Percentiles rank a stretch among this genome's conserved stretches.
phyloP scores from a whole-genome alignment of 2,329 filamentous ascomycete species.

The Zymoseptoria pseudotritici region DNA sequence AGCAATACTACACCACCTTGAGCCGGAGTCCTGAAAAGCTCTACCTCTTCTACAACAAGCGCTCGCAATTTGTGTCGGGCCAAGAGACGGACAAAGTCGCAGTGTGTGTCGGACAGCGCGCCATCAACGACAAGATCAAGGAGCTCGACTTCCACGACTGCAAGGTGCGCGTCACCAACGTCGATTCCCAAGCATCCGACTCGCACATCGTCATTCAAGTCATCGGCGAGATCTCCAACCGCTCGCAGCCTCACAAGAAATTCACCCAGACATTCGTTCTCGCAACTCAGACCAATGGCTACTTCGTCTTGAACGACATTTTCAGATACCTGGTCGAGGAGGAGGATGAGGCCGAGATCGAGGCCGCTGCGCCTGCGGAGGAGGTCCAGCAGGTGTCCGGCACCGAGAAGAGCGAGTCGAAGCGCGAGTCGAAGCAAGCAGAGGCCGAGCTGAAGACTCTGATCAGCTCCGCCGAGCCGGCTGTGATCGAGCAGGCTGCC shows the following conservation, averaged over 20 bases:
- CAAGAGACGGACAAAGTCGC: conserved; percentile 81
- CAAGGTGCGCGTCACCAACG: conserved; percentile 97
- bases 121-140: conserved; percentile 91
- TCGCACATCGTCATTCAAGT: conserved; percentile 96
- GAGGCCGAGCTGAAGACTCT: conserved; percentile 27
- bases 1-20: conserved; percentile 97
- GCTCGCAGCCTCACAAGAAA: conserved; percentile 81
- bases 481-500: conserved; percentile 38
- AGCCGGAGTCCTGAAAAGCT: conserved; percentile 93
- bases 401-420: conserved; percentile 30
- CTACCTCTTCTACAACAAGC: conserved; percentile 93
- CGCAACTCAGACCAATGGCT: conserved; percentile 89
- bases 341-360: conserved; percentile 54
- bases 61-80: conserved; percentile 89
- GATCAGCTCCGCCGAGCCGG: conserved; percentile 30
- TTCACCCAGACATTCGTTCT: conserved; percentile 98
- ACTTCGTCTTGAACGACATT: conserved; percentile 98
- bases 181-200: conserved; percentile 88
- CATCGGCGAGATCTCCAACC: conserved; percentile 96
- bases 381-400: conserved; percentile 27
- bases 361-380: conserved; percentile 27
- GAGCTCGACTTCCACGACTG: conserved; percentile 89
- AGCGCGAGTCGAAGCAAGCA: conserved; percentile 34
- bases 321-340: conserved; percentile 88
- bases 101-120: conserved; percentile 78